Evolutionary conservation across 108 stramenopile genomes (phyloP), one percentile per base, ranked within the genome.

Genomic region (Hondaea fermentalgiana): DNA sequence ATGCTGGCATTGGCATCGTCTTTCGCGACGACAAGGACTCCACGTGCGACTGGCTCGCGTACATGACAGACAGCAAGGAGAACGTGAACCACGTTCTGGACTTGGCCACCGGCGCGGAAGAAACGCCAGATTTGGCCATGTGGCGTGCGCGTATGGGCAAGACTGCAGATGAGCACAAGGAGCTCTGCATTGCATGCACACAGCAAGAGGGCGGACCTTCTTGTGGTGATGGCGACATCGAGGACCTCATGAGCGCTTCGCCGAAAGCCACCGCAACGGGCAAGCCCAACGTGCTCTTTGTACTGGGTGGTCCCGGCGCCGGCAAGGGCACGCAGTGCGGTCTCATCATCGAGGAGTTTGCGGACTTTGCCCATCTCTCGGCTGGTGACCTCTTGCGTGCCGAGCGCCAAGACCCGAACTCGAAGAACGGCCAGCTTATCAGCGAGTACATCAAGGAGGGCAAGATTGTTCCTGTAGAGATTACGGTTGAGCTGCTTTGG

Each of bases 251-350:
- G 35, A 35, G 35, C 35, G 35, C 35, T 35, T 35, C 35, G 35
- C 35, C 35, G 35, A 83, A 83, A 17, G 25, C 64, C 21, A 69
- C 35, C 17, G 8, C 64, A 1, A 21, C 17, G 71, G 35, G 21
- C 5, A 87, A 29, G 4, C 87, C 87, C 19, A 89, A 58, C 28
- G 96, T 98, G 5, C 93, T 99, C 28, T 98, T 99, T 90, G 97
- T 98, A 17, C 92, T 99, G 14, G 98, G 98, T 29, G 99, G 97
- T 5, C 99, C 99, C 17, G 98, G 99, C 53, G 95, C 98, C 6
- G 99, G 99, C 21, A 99, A 99, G 92, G 99, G 99, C n/a, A 99
- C 99, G 14, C 97, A 98, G 88, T 99, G 98, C 72, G 92, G 93
- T 87, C 91, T 94, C 42, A 72, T 98, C 29, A 91, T 93, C 72